phyloP scores from a whole-genome alignment of 352 stramenopile species.

The Phytophthora hibernalis region DNA sequence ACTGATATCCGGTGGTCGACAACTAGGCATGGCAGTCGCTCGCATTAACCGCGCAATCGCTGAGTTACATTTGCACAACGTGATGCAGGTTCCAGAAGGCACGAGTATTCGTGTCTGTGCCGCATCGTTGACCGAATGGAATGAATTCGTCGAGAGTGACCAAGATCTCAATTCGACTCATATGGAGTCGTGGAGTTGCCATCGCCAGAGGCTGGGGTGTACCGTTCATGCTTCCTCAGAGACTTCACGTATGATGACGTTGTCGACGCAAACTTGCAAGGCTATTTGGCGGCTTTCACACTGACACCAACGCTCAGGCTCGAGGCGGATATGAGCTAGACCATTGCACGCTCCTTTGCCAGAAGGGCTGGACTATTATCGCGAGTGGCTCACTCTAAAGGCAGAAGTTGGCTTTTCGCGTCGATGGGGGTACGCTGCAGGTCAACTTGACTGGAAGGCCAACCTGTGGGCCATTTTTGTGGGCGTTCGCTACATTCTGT shows the following conservation, averaged over 20 bases:
- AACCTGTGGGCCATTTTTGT: too few relatives aligned
- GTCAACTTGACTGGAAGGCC: too few relatives aligned
- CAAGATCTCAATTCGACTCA: neutral
- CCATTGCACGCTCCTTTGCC: neutral
- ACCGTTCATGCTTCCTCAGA: too few relatives aligned
- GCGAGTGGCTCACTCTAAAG: neutral
- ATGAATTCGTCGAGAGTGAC: neutral
- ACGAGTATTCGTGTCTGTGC: neutral
- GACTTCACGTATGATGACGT: too few relatives aligned
- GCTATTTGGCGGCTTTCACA: neutral
- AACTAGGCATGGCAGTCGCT: neutral
- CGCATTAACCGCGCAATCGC: neutral
- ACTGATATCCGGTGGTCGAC: too few relatives aligned
- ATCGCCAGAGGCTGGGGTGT: neutral
- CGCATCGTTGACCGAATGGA: slow-evolving; percentile 1
- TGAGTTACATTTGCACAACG: neutral
- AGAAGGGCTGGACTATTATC: neutral
- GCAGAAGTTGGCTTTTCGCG: too few relatives aligned
- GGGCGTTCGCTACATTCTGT: too few relatives aligned
- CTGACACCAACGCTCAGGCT: neutral
- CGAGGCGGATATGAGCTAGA: neutral
- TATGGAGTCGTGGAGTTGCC: slow-evolving; percentile 7
- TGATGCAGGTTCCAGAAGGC: neutral
- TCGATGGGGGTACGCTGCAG: too few relatives aligned
- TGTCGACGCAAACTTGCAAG: too few relatives aligned